Percentiles rank a stretch among this genome's conserved stretches.
These are phyloP conservation scores for Psilocybe azurescens DNA, from an alignment of 768 basidiomycete genomes.

Conservation along the genomic window DNA sequence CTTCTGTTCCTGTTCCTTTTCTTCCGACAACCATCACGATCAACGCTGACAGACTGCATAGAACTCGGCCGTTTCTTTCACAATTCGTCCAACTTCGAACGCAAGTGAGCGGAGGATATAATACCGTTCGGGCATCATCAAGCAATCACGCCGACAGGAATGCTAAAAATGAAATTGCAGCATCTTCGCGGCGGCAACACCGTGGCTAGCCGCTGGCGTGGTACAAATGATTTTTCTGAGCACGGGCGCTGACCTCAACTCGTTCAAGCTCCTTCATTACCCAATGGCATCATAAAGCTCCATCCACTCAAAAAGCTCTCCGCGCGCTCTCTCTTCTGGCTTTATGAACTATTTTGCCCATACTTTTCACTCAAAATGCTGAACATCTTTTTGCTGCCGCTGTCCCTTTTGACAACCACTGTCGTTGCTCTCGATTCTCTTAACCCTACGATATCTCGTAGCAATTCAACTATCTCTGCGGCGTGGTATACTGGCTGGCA, in stretches of 20 bases:
- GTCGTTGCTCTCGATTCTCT: conserved; percentile 19
- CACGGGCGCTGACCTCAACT: background rate
- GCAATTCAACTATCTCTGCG: conserved; percentile 32
- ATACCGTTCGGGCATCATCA: background rate
- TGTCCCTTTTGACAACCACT: conserved; percentile 15
- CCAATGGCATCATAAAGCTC: conserved; percentile 4
- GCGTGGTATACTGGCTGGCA: conserved; percentile 59
- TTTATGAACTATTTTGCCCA: background rate
- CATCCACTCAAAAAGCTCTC: background rate
- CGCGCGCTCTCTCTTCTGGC: background rate
- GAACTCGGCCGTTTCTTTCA: background rate
- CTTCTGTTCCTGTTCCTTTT: background rate
- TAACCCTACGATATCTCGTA: conserved; percentile 16
- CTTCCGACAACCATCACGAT: background rate
- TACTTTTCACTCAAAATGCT: conserved; percentile 2
- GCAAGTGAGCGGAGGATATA: background rate
- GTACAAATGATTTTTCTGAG: conserved; percentile 1
- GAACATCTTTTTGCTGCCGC: conserved; percentile 9
- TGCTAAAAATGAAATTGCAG: conserved; percentile 1
- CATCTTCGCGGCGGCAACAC: background rate
- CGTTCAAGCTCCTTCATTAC: background rate
- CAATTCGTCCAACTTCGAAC: background rate
- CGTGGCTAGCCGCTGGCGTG: background rate
- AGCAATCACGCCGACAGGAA: background rate
- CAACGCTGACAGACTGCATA: no score